Evolutionary conservation across 192 early-diverging fungal genomes (phyloP).

Genomic region (Phycomyces blakesleeanus): DNA sequence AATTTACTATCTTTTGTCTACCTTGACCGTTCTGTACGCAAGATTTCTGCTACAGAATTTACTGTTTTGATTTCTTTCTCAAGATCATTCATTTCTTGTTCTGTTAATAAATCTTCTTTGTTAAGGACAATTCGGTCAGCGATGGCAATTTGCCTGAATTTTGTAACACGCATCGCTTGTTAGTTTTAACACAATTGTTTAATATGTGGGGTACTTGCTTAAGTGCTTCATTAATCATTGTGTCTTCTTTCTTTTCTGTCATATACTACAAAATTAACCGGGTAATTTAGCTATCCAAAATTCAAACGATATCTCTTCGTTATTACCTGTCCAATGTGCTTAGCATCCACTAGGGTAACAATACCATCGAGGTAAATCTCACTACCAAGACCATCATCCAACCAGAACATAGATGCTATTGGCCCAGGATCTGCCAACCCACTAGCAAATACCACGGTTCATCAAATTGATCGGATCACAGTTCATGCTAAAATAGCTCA

Average conservation of each 20-base stretch:
- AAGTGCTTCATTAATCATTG: conserved; percentile 55
- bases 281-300: neutral
- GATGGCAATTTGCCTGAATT: conserved; percentile 60
- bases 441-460: conserved; percentile 1
- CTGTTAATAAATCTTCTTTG: conserved; percentile 59
- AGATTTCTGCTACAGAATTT: conserved; percentile 50
- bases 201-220: conserved; percentile 47
- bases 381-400: conserved; percentile 89
- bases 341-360: conserved; percentile 35
- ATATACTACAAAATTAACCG: conserved; percentile 36
- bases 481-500: conserved; percentile 44
- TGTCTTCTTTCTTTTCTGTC: conserved; percentile 45
- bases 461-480: neutral
- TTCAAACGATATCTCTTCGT: too few species aligned
- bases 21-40: conserved; percentile 41
- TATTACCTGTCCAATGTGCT: conserved; percentile 30
- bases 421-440: conserved; percentile 67
- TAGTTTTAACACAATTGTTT: neutral
- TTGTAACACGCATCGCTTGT: neutral
- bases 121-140: conserved; percentile 70
- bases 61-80: conserved; percentile 40
- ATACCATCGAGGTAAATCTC: conserved; percentile 91
- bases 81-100: conserved; percentile 26
- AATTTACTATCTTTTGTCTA: conserved; percentile 16
- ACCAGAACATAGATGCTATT: conserved; percentile 95